Evolutionary conservation across 495 filamentous ascomycete genomes (phyloP).

Genomic region (Letharia columbiana): DNA sequence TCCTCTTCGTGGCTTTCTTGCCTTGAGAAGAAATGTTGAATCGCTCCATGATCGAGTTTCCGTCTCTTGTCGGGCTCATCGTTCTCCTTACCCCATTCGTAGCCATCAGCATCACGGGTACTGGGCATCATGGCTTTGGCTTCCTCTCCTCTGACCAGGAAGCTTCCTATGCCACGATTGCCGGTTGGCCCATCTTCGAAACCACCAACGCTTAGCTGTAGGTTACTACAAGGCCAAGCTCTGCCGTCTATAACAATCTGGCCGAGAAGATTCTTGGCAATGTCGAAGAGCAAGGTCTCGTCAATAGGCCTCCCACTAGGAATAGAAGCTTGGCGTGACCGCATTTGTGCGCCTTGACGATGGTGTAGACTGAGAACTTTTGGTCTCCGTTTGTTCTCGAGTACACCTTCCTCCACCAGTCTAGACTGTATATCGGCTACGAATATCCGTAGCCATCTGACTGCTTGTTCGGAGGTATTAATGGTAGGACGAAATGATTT

Average conservation of each 20-base stretch:
- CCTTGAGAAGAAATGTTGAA: slow-evolving; percentile 49
- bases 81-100: slow-evolving; percentile 24
- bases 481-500: slow-evolving; percentile 90
- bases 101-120: slow-evolving; percentile 12
- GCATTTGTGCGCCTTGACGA: slow-evolving; percentile 58
- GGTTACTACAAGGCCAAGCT: slow-evolving; percentile 79
- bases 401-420: slow-evolving; percentile 81
- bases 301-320: slow-evolving; percentile 64
- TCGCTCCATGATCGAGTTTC: slow-evolving; percentile 43
- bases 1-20: slow-evolving; percentile 17
- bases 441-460: slow-evolving; percentile 86
- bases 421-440: slow-evolving; percentile 85
- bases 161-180: slow-evolving; percentile 78
- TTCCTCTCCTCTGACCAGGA: slow-evolving; percentile 71
- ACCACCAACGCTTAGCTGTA: slow-evolving; percentile 76
- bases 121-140: slow-evolving; percentile 43
- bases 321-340: slow-evolving; percentile 66
- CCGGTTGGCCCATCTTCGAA: slow-evolving; percentile 82
- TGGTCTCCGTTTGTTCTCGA: slow-evolving; percentile 81
- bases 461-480: slow-evolving; percentile 67
- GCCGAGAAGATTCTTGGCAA: slow-evolving; percentile 65
- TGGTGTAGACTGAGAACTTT: slow-evolving; percentile 78
- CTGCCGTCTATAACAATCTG: slow-evolving; percentile 69
- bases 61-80: slow-evolving; percentile 43
- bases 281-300: slow-evolving; percentile 62